Evolutionary conservation across 805 yeast species (phyloP), one percentile per base, ranked within the genome.

Genomic region (Cyberlindnera mississippiensis): DNA sequence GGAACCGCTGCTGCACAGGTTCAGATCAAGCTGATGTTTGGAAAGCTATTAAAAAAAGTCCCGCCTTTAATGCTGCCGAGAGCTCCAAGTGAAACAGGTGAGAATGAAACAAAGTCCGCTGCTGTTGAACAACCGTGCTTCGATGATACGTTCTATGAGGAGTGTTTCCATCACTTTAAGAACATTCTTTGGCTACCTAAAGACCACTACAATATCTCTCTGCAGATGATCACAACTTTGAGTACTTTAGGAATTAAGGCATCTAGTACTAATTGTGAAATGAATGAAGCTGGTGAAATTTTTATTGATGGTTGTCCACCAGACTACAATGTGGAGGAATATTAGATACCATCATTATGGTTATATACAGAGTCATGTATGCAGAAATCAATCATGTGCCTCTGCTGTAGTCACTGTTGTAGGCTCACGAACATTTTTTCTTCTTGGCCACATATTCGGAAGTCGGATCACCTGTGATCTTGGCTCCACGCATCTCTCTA

Each of bases 401-500:
- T 46, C 41, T 7, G 37, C 24, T 26, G 39, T 35, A 14, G 41
- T 51, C 10, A 41, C 53, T 7, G 41, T 14, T 13, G 35, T 45
- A 4, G 64, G 59, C 27, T 73, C 72, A 51, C 80, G 69, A 1
- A 78, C 76, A 45, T 73, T 76, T 50, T 74, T 76, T 48, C 74
- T 73, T 50, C 80, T 63, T 18, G 95, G 95, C 96, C 96, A 89
- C 57, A 90, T 65, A 36, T 87, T 82, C 3, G 98, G 99, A 26
- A 93, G 63, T 54, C 74, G 75, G 24, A 93, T 79, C 37, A 87
- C 83, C 60, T 90, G 96, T 55, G 83, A 91, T 52, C 95, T 73
- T 1, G 99, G 99, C 51, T 88, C 95, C 11, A 93, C 93, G 58
- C 96, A 88, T 48, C 96, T 71, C 53, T 91, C 97, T 14, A 82